Evolutionary conservation across 2,329 filamentous ascomycete species (phyloP).

Genomic region (Nothophaeocryptopus gaeumannii): DNA sequence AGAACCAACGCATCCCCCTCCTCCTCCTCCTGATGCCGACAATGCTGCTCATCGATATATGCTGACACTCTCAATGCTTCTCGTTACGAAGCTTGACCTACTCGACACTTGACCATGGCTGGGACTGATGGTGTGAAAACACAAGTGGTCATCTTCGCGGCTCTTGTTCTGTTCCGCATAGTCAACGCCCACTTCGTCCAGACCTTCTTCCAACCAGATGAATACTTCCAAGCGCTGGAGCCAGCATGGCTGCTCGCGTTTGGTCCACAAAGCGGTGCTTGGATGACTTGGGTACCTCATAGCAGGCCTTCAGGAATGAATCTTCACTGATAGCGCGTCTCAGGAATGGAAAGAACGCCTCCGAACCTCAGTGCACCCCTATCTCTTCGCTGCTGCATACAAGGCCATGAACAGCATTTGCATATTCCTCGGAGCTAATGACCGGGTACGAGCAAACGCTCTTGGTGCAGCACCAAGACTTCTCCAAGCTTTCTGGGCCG

Average conservation of each 20-base stretch:
- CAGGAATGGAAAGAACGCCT: constrained; percentile 92
- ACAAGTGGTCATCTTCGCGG: constrained; percentile 21
- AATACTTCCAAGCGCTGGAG: constrained; percentile 94
- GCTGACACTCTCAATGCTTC: no score
- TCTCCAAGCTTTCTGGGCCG: constrained; percentile 74
- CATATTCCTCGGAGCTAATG: constrained; percentile 52
- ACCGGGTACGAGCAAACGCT: constrained; percentile 60
- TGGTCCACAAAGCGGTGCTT: constrained; percentile 72
- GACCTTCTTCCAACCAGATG: constrained; percentile 98
- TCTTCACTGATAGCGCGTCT: constrained; percentile 6
- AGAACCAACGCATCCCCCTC: no score
- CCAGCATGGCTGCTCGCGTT: constrained; percentile 90
- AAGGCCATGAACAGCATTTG: constrained; percentile 58
- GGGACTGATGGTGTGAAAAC: no score
- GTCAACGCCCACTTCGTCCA: constrained; percentile 73
- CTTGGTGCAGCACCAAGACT: constrained; percentile 71
- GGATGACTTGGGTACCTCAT: constrained; percentile 83
- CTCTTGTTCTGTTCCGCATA: constrained; percentile 66
- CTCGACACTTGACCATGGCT: no score
- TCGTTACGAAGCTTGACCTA: no score
- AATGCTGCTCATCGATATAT: no score
- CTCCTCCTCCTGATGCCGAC: no score
- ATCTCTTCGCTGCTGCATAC: constrained; percentile 77
- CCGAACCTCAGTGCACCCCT: constrained; percentile 87
- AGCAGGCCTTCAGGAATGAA: background rate